These are phyloP conservation scores for Lepiota brunneoincarnata DNA, from an alignment of 768 basidiomycete genomes.

Conservation along the genomic window DNA sequence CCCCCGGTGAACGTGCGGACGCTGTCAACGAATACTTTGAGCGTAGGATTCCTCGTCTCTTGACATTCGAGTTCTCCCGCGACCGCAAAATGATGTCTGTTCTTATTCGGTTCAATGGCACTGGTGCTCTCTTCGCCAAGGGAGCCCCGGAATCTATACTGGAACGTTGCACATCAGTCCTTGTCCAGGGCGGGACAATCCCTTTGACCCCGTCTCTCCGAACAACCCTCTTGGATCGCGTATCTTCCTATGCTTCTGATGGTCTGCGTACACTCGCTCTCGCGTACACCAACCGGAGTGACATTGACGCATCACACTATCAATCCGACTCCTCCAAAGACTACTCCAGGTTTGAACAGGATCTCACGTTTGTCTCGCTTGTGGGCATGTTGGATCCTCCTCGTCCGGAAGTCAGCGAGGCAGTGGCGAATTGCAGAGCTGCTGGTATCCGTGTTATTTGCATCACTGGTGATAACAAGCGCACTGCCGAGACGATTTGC, in stretches of 20 bases:
- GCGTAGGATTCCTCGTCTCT: slow-evolving; percentile 66
- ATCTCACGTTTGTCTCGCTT: slow-evolving; percentile 91
- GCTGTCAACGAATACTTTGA: slow-evolving; percentile 87
- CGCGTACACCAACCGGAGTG: slow-evolving; percentile 78
- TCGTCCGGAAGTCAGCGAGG: slow-evolving; percentile 84
- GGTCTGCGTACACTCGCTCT: slow-evolving; percentile 92
- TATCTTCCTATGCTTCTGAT: slow-evolving; percentile 68
- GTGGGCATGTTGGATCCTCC: slow-evolving; percentile 99
- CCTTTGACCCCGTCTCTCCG: slow-evolving; percentile 67
- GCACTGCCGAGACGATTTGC: slow-evolving; percentile 97
- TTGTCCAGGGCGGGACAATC: slow-evolving; percentile 60
- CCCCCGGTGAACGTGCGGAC: slow-evolving; percentile 64
- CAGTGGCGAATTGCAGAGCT: slow-evolving; percentile 86
- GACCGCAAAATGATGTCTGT: slow-evolving; percentile 99
- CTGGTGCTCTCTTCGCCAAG: slow-evolving; percentile 87
- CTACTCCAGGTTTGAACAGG: slow-evolving; percentile 87
- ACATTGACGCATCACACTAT: slow-evolving; percentile 80
- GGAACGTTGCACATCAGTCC: slow-evolving; percentile 78
- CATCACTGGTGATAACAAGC: slow-evolving; percentile 98
- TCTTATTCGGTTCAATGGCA: slow-evolving; percentile 66
- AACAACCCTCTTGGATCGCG: slow-evolving; percentile 57
- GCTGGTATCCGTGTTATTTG: slow-evolving; percentile 96
- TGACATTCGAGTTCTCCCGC: slow-evolving; percentile 97
- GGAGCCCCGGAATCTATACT: slow-evolving; percentile 96
- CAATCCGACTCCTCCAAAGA: slow-evolving; percentile 74